Base-by-base conservation (phyloP, 495 filamentous ascomycete genomes). In the Bacidia rubella region DNA sequence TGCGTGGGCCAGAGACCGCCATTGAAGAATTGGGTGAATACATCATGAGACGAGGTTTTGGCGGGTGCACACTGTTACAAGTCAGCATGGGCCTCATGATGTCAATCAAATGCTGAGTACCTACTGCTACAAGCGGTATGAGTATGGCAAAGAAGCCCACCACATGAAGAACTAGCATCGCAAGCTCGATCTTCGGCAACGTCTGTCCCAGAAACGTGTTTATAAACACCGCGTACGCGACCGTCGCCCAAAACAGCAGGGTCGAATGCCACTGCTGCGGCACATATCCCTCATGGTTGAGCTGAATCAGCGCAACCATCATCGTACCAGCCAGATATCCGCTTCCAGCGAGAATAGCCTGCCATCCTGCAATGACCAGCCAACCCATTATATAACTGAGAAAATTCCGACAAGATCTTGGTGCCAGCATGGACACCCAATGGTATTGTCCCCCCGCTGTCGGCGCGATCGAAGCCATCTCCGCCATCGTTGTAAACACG, bases 381-480 rank as follows among this genome's bases (percentile, higher is more conserved):
- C 72, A 75, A 25, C 70, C 69, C 44, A 70, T 70, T 15, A 75
- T 49, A 52, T 75, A 77, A 43, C 70, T 73, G 19, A 71, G 47
- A 40, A 75, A 65, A 39, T 69, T 68, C 51, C 67, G 63, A 27
- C 48, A 49, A 11, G 52, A 56, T 12, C 46, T 55, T 2, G 74
- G 68, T 1, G 74, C 71, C n/a, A 77, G 59, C 65, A 74, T 73
- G 1, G 70, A 69, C 10, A 67, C 67, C 74, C 74, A 77, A 52
- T 76, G 73, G 44, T 77, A 77, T 54, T 77, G 74, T 1, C 74
- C 74, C 10, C 70, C 70, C 3, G 66, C 67, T 1, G 70, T 76
- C 1, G 73, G 73, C 26, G 73, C 73, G 55, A 68, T 68, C 1
- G 64, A 66, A 1, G 64, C 65, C 53, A 68, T 56, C 24, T 68